phyloP scores from a whole-genome alignment of 2,329 filamentous ascomycete species.

The Colletotrichum sansevieriae region DNA sequence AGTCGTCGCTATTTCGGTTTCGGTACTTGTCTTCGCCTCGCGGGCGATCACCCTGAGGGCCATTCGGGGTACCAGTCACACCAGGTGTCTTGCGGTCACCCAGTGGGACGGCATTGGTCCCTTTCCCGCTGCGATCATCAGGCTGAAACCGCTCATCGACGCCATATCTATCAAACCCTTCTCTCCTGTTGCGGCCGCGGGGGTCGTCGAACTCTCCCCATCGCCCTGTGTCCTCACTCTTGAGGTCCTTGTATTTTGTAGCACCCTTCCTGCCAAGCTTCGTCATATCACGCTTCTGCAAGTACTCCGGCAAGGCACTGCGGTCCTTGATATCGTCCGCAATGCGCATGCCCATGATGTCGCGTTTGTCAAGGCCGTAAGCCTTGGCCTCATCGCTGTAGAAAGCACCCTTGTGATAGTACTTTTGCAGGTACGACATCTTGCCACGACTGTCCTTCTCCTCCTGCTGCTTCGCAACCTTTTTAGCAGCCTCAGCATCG shows the following conservation, averaged over 20 bases:
- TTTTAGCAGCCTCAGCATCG: conserved; percentile 84
- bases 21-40: conserved; percentile 57
- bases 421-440: conserved; percentile 93
- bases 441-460: conserved; percentile 84
- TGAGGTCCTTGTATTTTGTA: conserved; percentile 90
- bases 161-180: conserved; percentile 54
- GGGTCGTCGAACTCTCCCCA: conserved; percentile 78
- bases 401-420: conserved; percentile 97
- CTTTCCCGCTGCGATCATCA: conserved; percentile 68
- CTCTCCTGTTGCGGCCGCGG: conserved; percentile 48
- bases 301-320: conserved; percentile 87
- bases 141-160: conserved; percentile 77
- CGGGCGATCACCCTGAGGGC: conserved; percentile 46
- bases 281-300: conserved; percentile 94
- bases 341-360: conserved; percentile 88
- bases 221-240: conserved; percentile 88
- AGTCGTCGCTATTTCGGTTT: conserved; percentile 46
- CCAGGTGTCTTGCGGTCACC: conserved; percentile 66
- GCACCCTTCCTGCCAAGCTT: conserved; percentile 93
- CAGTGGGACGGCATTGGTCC: conserved; percentile 79
- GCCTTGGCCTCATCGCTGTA: conserved; percentile 85
- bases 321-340: conserved; percentile 86
- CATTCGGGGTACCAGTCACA: conserved; percentile 28
- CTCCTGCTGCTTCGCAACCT: conserved; percentile 81
- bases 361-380: conserved; percentile 81